Base-by-base conservation (phyloP, 2,329 filamentous ascomycete genomes). In the Mycosphaerelloides madeirae region DNA sequence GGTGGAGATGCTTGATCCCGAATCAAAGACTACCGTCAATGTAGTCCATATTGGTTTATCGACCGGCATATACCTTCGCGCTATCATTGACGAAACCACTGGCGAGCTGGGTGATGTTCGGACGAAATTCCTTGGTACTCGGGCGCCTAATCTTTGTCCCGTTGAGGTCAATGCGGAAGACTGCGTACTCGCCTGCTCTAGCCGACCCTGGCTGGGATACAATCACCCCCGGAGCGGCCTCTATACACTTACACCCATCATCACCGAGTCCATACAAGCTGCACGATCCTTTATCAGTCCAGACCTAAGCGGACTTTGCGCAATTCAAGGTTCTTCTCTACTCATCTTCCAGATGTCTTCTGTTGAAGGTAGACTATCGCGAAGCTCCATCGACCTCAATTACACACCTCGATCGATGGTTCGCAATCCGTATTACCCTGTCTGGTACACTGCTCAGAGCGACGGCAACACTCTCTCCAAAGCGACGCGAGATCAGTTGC, bases 251-350 rank as follows among this genome's bases (percentile, higher is more conserved):
- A 96, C 91, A 1, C 93, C 94, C 0, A 71, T 99, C 22, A 87
- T 56, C 32, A 55, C 55, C 60, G 82, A 84, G 41, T 83, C 85
- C 31, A 78, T 98, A 20, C 89, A 95, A 65, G 96, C 88, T 75
- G 90, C 87, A 3, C 95, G 90, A 84, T 95, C 93, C 59, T 97
- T 98, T 63, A 91, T 87, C 65, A 95, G 90, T 62, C 88, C 95
- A 64, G 87, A 95, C 65, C 58, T 62, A 44, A 38, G 45, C 12
- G 59, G 54, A 14, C 43, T 59, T 70, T 65, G 78, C 57, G 53
- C 54, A 3, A 54, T 61, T 6, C 57, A 60, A 40, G 55, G 53
- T 11, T 49, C 46, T 12, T 54, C 52, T 18, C 50, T 60, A 15
- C 42, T 61, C 16, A 96, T 97, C 49, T 96, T 97, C 64, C 86